phyloP scores from a whole-genome alignment of 177 flowering plant genomes.

The Telopea speciosissima region DNA sequence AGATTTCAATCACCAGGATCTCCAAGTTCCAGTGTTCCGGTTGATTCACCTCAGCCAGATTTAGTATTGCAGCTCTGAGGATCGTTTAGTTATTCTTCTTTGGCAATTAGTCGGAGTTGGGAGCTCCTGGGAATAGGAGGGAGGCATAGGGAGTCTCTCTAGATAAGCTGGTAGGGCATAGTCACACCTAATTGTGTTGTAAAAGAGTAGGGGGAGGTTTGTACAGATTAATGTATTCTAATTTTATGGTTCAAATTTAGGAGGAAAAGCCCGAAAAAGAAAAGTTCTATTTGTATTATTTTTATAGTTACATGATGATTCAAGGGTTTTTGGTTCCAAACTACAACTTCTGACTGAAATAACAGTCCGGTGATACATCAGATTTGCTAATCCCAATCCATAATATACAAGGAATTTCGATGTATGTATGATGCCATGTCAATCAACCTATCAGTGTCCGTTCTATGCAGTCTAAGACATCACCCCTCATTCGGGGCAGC shows the following conservation, averaged over 20 bases:
- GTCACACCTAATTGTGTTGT: neutral
- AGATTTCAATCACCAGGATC: conserved; percentile 55
- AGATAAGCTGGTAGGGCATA: neutral
- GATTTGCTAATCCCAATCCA: too few relatives aligned
- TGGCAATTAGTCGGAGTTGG: neutral
- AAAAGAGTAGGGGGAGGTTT: neutral
- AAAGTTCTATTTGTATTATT: too few relatives aligned
- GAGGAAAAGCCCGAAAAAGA: neutral
- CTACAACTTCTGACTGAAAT: too few relatives aligned
- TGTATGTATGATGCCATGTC: too few relatives aligned
- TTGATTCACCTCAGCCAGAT: neutral
- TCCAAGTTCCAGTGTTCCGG: conserved; percentile 20
- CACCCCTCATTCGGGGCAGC: too few relatives aligned
- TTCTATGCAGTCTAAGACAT: too few relatives aligned
- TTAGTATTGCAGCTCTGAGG: neutral
- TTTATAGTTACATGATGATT: too few relatives aligned
- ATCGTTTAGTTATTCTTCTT: too few relatives aligned
- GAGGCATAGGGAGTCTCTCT: neutral
- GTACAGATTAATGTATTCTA: neutral
- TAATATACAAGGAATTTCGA: too few relatives aligned
- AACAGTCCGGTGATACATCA: too few relatives aligned
- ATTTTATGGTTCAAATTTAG: neutral
- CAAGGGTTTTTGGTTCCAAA: too few relatives aligned
- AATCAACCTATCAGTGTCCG: too few relatives aligned
- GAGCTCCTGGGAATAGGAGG: neutral